Evolutionary conservation across 257 asterid species (phyloP), one percentile per base, ranked within the genome.

Genomic region (Solanum clarkiae): DNA sequence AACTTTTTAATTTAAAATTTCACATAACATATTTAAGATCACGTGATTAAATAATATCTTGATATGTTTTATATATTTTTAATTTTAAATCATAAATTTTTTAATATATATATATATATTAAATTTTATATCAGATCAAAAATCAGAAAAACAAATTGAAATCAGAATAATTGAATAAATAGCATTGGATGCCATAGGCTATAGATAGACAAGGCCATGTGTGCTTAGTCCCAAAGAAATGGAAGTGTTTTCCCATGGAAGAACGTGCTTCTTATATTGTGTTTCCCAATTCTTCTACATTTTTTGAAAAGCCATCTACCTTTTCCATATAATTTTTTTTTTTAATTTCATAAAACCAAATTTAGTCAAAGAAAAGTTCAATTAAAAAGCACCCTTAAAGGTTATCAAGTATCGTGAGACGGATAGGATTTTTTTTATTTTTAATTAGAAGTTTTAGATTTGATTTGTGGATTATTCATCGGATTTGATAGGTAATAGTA

Each of bases 141-240:
- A 10, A 62, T 62, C 0, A 22, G 17, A 62, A 0, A 29, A 65
- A 65, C 15, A 65, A 65, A 65, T 29, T 26, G 7, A 29, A 26
- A 32, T 32, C 36, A 0, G 0, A 0, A 32, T 32, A 32, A 32
- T 32, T 32, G 36, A 32, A 0, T 26, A 32, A 18, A 71, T 55
- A 86, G 89, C 98, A 91, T 94, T 80, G 97, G 98, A 94, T 94
- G 68, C 96, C 84, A 81, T 85, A 14, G 71, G 44, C 62, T 84
- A 75, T 55, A 86, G 79, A 84, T 85, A 84, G 93, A 90, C 96
- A 93, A 65, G 57, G 75, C 91, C 95, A 93, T 91, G 97, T 93
- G 97, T 92, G 66, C 49, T 53, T 87, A 84, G 87, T 85, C 89
- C 92, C 91, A 86, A 83, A 87, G 88, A 89, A 87, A 93, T 88